Evolutionary conservation across 768 basidiomycete genomes (phyloP).

Genomic region (Lepiota venenata): DNA sequence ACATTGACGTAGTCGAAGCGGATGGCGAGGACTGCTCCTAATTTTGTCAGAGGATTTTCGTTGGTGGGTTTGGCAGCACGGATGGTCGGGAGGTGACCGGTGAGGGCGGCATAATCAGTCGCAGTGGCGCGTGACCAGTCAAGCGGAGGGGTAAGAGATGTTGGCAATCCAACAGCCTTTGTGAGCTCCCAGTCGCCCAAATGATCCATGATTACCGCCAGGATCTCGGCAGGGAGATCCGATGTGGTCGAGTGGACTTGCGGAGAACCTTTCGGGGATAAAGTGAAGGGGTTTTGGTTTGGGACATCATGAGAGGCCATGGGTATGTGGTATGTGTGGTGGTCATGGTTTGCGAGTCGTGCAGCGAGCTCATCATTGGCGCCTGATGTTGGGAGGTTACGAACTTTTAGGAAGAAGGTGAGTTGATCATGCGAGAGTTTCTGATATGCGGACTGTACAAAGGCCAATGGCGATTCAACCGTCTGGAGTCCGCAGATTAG

Average conservation of each 20-base stretch:
- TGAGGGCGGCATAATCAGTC: slow-evolving; percentile 72
- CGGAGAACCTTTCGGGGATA: slow-evolving; percentile 17
- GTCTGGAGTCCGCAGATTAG: not conserved
- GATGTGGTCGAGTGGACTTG: slow-evolving; percentile 35
- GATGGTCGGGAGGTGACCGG: slow-evolving; percentile 56
- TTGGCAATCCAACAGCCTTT: slow-evolving; percentile 72
- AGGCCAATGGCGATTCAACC: slow-evolving; percentile 27
- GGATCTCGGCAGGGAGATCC: slow-evolving; percentile 72
- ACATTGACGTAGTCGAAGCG: slow-evolving; percentile 75
- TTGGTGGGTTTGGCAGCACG: slow-evolving; percentile 53
- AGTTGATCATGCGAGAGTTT: slow-evolving; percentile 66
- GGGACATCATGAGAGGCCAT: slow-evolving; percentile 24
- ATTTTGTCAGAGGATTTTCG: slow-evolving; percentile 59
- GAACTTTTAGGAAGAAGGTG: slow-evolving; percentile 69
- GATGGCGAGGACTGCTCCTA: slow-evolving; percentile 63
- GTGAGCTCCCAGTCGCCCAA: slow-evolving; percentile 84
- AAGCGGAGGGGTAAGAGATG: slow-evolving; percentile 57
- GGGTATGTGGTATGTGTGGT: slow-evolving; percentile 67
- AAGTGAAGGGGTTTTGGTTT: slow-evolving; percentile 23
- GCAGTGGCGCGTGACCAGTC: slow-evolving; percentile 71
- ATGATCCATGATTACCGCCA: slow-evolving; percentile 75
- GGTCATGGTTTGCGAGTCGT: slow-evolving; percentile 71
- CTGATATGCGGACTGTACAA: slow-evolving; percentile 68
- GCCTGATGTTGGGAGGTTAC: slow-evolving; percentile 66
- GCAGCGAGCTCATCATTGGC: slow-evolving; percentile 62